These are phyloP conservation scores for Penicillium digitatum DNA, from an alignment of 2,329 filamentous ascomycete genomes.

Conservation along the genomic window DNA sequence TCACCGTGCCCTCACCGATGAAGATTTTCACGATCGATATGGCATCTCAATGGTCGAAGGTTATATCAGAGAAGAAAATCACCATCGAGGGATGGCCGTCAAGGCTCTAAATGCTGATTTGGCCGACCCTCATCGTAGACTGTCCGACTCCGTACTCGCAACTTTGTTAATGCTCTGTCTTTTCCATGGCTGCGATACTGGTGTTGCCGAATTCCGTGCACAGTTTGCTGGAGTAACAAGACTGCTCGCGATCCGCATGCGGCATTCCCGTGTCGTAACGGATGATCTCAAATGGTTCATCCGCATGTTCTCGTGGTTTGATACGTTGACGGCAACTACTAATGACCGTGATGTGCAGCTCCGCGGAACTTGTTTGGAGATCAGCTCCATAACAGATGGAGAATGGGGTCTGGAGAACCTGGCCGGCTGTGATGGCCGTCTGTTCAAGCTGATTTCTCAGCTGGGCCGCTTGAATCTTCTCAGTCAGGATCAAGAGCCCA, in stretches of 20 bases:
- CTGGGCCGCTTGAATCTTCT: slow-evolving; percentile 81
- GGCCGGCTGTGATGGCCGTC: slow-evolving; percentile 76
- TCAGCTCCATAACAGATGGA: slow-evolving; percentile 61
- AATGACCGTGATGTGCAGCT: slow-evolving; percentile 88
- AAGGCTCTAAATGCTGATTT: slow-evolving; percentile 79
- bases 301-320: slow-evolving; percentile 88
- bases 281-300: slow-evolving; percentile 77
- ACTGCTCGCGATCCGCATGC: slow-evolving; percentile 71
- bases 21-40: slow-evolving; percentile 33
- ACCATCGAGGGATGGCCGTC: slow-evolving; percentile 80
- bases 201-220: slow-evolving; percentile 86
- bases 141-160: slow-evolving; percentile 81
- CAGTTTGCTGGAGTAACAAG: slow-evolving; percentile 93
- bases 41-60: slow-evolving; percentile 52
- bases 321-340: slow-evolving; percentile 85
- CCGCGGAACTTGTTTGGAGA: slow-evolving; percentile 58
- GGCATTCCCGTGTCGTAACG: slow-evolving; percentile 58
- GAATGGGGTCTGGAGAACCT: slow-evolving; percentile 77
- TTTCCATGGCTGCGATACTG: slow-evolving; percentile 90
- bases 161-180: slow-evolving; percentile 84
- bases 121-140: slow-evolving; percentile 68
- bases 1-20: slow-evolving; percentile 42
- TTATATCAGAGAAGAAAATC: slow-evolving; percentile 70
- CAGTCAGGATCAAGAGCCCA: slow-evolving; percentile 59
- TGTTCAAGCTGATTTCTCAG: slow-evolving; percentile 82